Evolutionary conservation across 192 early-diverging fungal species (phyloP).

Genomic region (Coemansia sp.): DNA sequence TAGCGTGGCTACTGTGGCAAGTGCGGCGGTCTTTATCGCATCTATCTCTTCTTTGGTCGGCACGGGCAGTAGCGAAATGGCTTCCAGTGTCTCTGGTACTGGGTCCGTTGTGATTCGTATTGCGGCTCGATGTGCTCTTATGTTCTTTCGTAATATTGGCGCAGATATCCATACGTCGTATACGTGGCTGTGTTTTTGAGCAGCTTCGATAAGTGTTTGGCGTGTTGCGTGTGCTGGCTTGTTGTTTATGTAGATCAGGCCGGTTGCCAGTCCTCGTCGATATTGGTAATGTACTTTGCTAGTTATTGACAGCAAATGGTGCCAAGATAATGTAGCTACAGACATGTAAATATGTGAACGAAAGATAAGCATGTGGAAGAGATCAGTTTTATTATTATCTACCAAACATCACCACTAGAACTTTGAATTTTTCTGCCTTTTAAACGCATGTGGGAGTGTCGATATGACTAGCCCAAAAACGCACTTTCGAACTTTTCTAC

Average conservation of each 20-base stretch:
- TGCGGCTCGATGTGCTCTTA: slow-evolving; percentile 10
- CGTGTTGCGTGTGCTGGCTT: background rate
- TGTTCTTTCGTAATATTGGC: background rate
- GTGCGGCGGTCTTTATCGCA: background rate
- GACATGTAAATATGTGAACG: background rate
- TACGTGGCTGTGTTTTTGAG: slow-evolving; percentile 11
- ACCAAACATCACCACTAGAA: background rate
- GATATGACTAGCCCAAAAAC: background rate
- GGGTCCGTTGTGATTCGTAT: slow-evolving; percentile 29
- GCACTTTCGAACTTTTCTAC: background rate
- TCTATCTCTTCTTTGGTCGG: slow-evolving; percentile 22
- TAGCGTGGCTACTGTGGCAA: slow-evolving; percentile 4
- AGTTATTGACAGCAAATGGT: background rate
- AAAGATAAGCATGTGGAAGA: background rate
- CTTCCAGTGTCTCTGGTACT: slow-evolving; percentile 14
- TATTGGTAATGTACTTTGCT: background rate
- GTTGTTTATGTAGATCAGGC: slow-evolving; percentile 10
- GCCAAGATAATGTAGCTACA: background rate
- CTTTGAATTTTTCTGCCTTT: background rate
- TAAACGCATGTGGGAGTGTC: background rate
- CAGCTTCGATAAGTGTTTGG: slow-evolving; percentile 1
- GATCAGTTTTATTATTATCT: background rate
- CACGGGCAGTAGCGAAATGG: slow-evolving; percentile 24
- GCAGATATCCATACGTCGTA: slow-evolving; percentile 24
- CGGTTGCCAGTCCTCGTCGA: slow-evolving; percentile 9